These are phyloP conservation scores for Backusella circina DNA, from an alignment of 192 early-diverging fungal genomes.

Conservation along the genomic window DNA sequence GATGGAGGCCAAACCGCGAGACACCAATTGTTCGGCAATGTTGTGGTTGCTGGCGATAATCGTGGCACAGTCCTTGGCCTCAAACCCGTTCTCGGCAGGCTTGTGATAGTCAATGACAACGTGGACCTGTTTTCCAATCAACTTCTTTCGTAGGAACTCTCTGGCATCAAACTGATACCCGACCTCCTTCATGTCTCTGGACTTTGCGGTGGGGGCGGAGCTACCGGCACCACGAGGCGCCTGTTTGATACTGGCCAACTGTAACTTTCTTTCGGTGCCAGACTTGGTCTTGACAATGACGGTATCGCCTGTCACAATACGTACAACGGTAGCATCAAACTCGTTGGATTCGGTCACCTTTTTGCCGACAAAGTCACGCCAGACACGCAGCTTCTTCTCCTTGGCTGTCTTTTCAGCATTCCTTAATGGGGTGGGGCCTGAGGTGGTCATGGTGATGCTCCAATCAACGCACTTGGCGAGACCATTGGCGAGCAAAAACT, in stretches of 20 bases:
- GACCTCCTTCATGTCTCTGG: constrained; percentile 68
- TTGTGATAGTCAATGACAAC: constrained; percentile 82
- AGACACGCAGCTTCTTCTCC: constrained; percentile 80
- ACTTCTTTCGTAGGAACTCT: constrained; percentile 82
- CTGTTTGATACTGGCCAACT: constrained; percentile 41
- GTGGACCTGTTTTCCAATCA: constrained; percentile 82
- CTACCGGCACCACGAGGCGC: constrained; percentile 30
- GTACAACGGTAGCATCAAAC: constrained; percentile 50
- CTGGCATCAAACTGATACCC: constrained; percentile 85
- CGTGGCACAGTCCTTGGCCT: constrained; percentile 86
- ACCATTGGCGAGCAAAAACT: constrained; percentile 75
- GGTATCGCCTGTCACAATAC: constrained; percentile 56
- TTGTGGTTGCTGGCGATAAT: constrained; percentile 62
- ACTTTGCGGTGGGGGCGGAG: constrained; percentile 45
- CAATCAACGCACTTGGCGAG: constrained; percentile 87
- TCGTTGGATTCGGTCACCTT: constrained; percentile 42
- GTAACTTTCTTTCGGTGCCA: constrained; percentile 35
- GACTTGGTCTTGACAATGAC: constrained; percentile 40
- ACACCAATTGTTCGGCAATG: constrained; percentile 56
- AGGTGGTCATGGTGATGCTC: constrained; percentile 76
- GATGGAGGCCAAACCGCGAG: constrained; percentile 71
- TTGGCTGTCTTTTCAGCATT: constrained; percentile 77
- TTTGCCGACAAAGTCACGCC: constrained; percentile 65
- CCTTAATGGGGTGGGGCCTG: constrained; percentile 67
- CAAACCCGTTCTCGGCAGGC: constrained; percentile 83